Evolutionary conservation across 306 rosid genomes (phyloP).

Genomic region (Pachyrhizus erosus): DNA sequence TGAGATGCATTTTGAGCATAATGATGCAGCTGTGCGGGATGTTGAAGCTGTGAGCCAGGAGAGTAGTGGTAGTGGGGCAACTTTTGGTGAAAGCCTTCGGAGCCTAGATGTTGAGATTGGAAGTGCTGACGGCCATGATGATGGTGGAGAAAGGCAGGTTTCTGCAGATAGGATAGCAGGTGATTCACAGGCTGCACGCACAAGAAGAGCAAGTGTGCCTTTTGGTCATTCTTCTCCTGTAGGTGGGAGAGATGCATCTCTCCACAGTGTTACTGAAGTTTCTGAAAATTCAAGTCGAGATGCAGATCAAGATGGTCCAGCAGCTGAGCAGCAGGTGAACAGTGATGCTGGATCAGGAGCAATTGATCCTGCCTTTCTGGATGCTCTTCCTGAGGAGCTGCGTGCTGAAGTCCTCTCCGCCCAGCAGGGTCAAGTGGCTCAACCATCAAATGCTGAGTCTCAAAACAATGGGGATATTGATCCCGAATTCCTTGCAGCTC

Average conservation of each 20-base stretch:
- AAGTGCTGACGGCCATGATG: constrained; percentile 97
- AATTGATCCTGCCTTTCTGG: constrained; percentile 96
- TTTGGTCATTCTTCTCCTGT: constrained; percentile 71
- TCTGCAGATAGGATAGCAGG: constrained; percentile 72
- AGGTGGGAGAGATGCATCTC: constrained; percentile 83
- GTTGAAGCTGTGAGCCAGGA: constrained; percentile 98
- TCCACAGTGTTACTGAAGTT: constrained; percentile 91
- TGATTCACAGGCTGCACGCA: constrained; percentile 81
- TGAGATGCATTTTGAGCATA: constrained; percentile 92
- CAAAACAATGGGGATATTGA: constrained; percentile 87
- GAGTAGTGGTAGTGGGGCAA: constrained; percentile 98
- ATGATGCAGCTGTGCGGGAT: constrained; percentile 77
- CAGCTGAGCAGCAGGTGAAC: constrained; percentile 71
- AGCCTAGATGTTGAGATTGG: constrained; percentile 99
- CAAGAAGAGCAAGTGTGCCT: constrained; percentile 71
- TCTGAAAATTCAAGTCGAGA: constrained; percentile 94
- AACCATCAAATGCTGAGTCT: constrained; percentile 73
- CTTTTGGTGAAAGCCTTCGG: constrained; percentile 95
- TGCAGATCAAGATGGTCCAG: constrained; percentile 81
- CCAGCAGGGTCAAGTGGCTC: constrained; percentile 89
- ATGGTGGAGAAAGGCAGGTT: constrained; percentile 89
- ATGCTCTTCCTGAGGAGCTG: constrained; percentile 96
- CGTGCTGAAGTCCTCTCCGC: constrained; percentile 98
- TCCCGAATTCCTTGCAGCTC: constrained; percentile 99
- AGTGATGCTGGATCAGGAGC: constrained; percentile 86